Base-by-base conservation (phyloP, 2,329 filamentous ascomycete species). In the Talaromyces sp. region DNA sequence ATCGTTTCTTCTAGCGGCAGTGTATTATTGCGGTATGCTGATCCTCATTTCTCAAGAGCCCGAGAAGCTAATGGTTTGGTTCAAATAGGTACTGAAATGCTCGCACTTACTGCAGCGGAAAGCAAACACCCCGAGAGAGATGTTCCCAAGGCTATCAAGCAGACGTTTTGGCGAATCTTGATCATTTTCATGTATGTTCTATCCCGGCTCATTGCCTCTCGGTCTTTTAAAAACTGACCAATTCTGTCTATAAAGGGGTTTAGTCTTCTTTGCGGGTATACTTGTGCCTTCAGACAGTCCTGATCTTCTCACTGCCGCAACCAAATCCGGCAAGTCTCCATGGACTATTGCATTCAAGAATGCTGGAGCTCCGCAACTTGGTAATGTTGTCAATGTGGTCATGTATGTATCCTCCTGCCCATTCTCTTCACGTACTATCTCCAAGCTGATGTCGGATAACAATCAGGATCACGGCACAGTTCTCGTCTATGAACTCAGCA, bases 121-220 rank as follows among this genome's bases (percentile, higher is more conserved):
- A 55, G 44, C 7, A 83, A 84, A 56, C 86, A 92, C 71, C 90
- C 90, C 3, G 82, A 84, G 68, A 89, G 87, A 76, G 87, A 84
- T 16, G 88, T 93, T 58, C 90, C 90, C 42, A 46, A 23, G 11
- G 42, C 42, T 58, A 58, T 58, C 16, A 58, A 46, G 8, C 56
- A 58, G 56, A 58, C 56, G 4, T 58, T 58, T 23, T 58, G 56
- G 56, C 39, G 56, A 8, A 35, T 58, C 21, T 44, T 58, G 56
- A 46, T 58, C 33, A 58, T 58, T 1, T 58, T 58, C 9, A 58
- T 58, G 56, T 58, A 3, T n/a, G 56, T 16, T 31, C 21, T 16
- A 44, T 3, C 25, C 21, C 42, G 5, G 42, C 11, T 14, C 21
- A 14, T n/a, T n/a, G 16, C 2, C 11, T 46, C 18, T 46, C n/a